A percentile compares a stretch with the other conserved stretches of the same genome.
phyloP scores from a whole-genome alignment of 345 rosid genomes.

The Salix purpurea region DNA sequence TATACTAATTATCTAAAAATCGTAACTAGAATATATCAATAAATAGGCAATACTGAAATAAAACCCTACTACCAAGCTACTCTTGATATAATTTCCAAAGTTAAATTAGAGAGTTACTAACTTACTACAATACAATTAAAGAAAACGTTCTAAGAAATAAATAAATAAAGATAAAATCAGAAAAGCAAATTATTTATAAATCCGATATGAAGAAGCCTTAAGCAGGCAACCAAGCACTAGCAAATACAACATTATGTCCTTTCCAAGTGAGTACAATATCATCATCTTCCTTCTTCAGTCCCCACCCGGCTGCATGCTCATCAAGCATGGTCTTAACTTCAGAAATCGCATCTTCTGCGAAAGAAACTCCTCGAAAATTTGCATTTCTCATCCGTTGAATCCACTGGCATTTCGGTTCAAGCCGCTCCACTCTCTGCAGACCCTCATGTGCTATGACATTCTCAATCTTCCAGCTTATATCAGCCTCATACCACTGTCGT shows the following conservation, averaged over 20 bases:
- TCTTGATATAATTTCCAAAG: neutral
- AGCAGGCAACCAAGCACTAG: slow-evolving; percentile 72
- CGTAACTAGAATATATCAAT: neutral
- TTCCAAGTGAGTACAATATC: slow-evolving; percentile 90
- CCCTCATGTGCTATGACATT: slow-evolving; percentile 82
- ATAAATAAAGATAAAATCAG: neutral
- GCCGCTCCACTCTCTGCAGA: slow-evolving; percentile 63
- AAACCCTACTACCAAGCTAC: neutral
- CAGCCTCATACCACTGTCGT: slow-evolving; percentile 79
- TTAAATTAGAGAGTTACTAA: neutral
- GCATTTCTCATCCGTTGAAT: slow-evolving; percentile 68
- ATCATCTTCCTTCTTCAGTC: slow-evolving; percentile 74
- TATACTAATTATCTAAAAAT: too few species aligned
- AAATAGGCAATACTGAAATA: neutral
- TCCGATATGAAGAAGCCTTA: slow-evolving; percentile 9
- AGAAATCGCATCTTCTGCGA: slow-evolving; percentile 49
- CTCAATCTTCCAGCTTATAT: slow-evolving; percentile 74
- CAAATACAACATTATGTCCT: slow-evolving; percentile 90
- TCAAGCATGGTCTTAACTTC: slow-evolving; percentile 80
- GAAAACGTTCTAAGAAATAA: neutral
- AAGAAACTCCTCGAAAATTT: slow-evolving; percentile 40
- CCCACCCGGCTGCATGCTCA: slow-evolving; percentile 94
- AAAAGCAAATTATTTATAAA: neutral
- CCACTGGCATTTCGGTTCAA: slow-evolving; percentile 68
- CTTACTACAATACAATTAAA: neutral